These are phyloP conservation scores for Pseudocercospora crystallina DNA, from an alignment of 2,329 filamentous ascomycete species.

Conservation along the genomic window DNA sequence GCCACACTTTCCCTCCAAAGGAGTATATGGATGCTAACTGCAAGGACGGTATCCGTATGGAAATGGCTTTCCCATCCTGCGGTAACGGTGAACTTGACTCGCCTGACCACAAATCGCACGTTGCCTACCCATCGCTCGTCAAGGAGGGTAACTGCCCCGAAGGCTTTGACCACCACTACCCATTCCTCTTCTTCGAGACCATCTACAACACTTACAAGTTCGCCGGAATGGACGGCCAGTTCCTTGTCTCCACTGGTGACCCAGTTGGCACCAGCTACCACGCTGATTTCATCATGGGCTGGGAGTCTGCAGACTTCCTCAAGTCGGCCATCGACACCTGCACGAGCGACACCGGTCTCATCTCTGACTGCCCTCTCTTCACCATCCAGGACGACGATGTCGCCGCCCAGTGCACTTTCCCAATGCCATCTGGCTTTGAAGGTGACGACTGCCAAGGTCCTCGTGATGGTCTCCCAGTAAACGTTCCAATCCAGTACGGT, in stretches of 20 bases:
- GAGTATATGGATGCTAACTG: constrained; percentile 77
- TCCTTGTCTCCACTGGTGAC: constrained; percentile 77
- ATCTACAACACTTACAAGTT: constrained; percentile 76
- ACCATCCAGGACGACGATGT: constrained; percentile 60
- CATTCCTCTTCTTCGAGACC: constrained; percentile 79
- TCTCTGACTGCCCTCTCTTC: constrained; percentile 76
- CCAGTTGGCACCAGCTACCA: constrained; percentile 71
- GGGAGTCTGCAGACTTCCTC: constrained; percentile 65
- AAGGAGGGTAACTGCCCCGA: constrained; percentile 74
- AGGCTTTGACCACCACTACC: constrained; percentile 65
- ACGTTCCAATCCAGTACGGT: constrained; percentile 51
- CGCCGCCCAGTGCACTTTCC: constrained; percentile 61
- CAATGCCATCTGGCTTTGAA: constrained; percentile 55
- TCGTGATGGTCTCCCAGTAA: constrained; percentile 65
- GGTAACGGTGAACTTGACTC: constrained; percentile 68
- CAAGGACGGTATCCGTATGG: constrained; percentile 74
- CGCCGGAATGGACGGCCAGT: constrained; percentile 62
- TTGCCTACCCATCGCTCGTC: constrained; percentile 76
- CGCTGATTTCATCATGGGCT: constrained; percentile 78
- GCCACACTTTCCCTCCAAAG: constrained; percentile 81
- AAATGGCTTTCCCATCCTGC: constrained; percentile 86
- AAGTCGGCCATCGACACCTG: constrained; percentile 72
- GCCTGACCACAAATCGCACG: constrained; percentile 60
- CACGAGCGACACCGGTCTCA: constrained; percentile 66
- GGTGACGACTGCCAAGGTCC: constrained; percentile 62